Base-by-base conservation (phyloP, 495 filamentous ascomycete genomes). In the Baudoinia panamericana region DNA sequence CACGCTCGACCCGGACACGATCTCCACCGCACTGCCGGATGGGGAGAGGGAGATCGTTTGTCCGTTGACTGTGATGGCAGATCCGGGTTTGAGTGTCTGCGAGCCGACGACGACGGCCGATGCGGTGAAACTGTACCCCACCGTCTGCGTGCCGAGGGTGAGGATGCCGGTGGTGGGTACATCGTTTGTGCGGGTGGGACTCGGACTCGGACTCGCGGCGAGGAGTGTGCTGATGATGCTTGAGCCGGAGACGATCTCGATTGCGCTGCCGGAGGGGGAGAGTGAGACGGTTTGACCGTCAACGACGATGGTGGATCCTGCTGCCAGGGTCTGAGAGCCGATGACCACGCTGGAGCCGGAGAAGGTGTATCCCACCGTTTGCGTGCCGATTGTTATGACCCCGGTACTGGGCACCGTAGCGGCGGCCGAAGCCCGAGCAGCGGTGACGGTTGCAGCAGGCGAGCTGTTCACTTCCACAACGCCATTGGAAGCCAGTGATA, bases 1-100 rank as follows among this genome's bases (percentile, higher is more conserved):
- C n/a, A n/a, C n/a, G n/a, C n/a, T n/a, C n/a, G n/a, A n/a, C n/a
- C n/a, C n/a, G n/a, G n/a, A n/a, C n/a, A n/a, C n/a, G n/a, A n/a
- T n/a, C n/a, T n/a, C 22, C 5, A 39, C 9, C 4, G 36, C 36
- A 4, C 21, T 11, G 18, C 23, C 35, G n/a, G 33, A 30, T 3
- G 42, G 33, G 8, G 22, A 17, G n/a, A 45, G 35, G 17, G 42
- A 45, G 23, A 30, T 30, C 13, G 35, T 39, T 12, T 33, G 37
- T 3, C 42, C 42, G n/a, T 30, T 15, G 11, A 45, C 30, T 3
- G 31, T 19, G 8, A 30, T 45, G n/a, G 25, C 19, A 7, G 21
- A 13, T 3, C 42, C 42, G 3, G 42, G 33, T 11, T 16, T 16
- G 6, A 45, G 24, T 4, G 34, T 45, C 9, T 39, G 42, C 12